Evolutionary conservation across 208 protist genomes (phyloP).

Genomic region (Polymyxa betae): DNA sequence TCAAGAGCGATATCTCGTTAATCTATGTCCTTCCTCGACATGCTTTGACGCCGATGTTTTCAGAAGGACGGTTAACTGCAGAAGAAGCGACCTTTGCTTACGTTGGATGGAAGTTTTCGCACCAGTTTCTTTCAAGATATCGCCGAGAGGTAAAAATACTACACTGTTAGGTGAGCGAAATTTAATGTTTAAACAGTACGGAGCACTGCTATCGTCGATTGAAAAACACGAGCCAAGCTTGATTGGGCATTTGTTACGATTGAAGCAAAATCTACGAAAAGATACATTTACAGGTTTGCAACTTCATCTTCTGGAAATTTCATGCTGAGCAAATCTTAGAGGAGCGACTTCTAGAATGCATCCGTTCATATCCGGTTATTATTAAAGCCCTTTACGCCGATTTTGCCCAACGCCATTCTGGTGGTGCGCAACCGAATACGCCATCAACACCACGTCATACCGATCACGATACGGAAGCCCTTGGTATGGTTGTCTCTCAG

Average conservation of each 20-base stretch:
- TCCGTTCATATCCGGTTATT: neutral
- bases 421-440: constrained; percentile 14
- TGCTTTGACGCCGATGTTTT: constrained; percentile 33
- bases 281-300: constrained; percentile 30
- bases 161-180: neutral
- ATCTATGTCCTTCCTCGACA: constrained; percentile 38
- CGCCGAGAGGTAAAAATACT: neutral
- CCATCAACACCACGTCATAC: neutral
- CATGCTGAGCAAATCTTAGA: neutral
- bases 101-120: constrained; percentile 42
- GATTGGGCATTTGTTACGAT: constrained; percentile 25
- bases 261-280: constrained; percentile 50
- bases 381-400: constrained; percentile 18
- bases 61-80: neutral
- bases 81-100: constrained; percentile 47
- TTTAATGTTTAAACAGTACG: neutral
- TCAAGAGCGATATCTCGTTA: constrained; percentile 20
- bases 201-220: constrained; percentile 13
- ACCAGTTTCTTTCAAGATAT: constrained; percentile 33
- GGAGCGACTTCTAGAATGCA: constrained; percentile 47
- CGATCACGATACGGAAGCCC: neutral
- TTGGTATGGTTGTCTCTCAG: neutral
- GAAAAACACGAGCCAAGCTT: constrained; percentile 9
- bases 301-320: neutral
- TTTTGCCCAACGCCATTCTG: constrained; percentile 7